These are phyloP conservation scores for Yamadazyma insecticola DNA, from an alignment of 805 yeast genomes.

Conservation along the genomic window DNA sequence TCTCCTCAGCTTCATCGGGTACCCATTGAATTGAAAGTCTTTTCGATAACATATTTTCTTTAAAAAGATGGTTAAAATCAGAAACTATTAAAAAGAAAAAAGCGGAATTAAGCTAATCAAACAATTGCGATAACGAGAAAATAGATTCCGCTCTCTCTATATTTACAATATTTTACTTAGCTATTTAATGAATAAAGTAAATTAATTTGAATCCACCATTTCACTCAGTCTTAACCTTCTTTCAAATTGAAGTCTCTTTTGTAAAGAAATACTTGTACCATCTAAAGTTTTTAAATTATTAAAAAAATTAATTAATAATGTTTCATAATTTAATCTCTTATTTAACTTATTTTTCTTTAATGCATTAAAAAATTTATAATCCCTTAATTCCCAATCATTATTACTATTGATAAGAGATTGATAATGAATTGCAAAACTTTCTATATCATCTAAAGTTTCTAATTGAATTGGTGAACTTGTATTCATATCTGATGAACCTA, in stretches of 20 bases:
- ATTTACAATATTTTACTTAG: no score
- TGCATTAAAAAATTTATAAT: conserved; percentile 22
- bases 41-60: conserved; percentile 36
- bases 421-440: conserved; percentile 46
- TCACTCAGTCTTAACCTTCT: no score
- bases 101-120: conserved; percentile 3
- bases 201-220: no score
- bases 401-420: conserved; percentile 31
- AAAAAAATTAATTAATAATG: conserved; percentile 31
- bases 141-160: no score
- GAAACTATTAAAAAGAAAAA: no score
- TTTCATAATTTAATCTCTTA: conserved; percentile 27
- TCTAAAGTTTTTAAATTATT: conserved; percentile 29
- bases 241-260: conserved; percentile 11
- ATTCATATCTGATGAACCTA: conserved; percentile 11
- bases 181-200: no score
- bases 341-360: conserved; percentile 17
- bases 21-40: conserved; percentile 54
- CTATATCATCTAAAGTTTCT: conserved; percentile 48
- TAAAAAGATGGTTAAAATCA: not conserved
- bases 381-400: conserved; percentile 39
- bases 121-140: not conserved
- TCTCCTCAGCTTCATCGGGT: conserved; percentile 36
- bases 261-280: conserved; percentile 20
- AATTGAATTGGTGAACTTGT: conserved; percentile 33